Percentiles rank a stretch among this genome's conserved stretches.
phyloP scores from a whole-genome alignment of 176 grass and related monocot species.

The Phyllostachys edulis region DNA sequence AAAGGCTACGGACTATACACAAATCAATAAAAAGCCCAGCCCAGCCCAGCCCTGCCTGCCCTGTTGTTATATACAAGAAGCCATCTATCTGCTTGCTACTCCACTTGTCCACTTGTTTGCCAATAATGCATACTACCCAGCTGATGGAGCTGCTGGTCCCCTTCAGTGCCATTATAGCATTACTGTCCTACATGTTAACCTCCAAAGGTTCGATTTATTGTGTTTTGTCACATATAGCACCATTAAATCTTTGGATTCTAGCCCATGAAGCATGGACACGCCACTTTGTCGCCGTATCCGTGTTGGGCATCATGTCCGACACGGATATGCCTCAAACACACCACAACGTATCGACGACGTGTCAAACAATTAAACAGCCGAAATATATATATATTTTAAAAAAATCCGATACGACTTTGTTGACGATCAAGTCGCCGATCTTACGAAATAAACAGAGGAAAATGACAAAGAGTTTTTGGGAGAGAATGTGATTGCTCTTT shows the following conservation, averaged over 20 bases:
- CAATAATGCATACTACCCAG: neutral
- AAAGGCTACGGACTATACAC: neutral
- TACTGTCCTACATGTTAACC: neutral
- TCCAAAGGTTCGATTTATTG: neutral
- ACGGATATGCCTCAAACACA: too few species aligned
- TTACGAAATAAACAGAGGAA: too few species aligned
- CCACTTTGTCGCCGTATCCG: too few species aligned
- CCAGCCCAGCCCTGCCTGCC: neutral
- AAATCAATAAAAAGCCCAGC: neutral
- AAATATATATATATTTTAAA: too few species aligned
- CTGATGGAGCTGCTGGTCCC: neutral
- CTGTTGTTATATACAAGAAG: neutral
- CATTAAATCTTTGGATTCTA: neutral
- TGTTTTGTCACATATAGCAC: neutral
- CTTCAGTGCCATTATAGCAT: neutral
- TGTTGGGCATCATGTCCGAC: too few species aligned
- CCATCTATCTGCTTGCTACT: neutral
- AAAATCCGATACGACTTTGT: too few species aligned
- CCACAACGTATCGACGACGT: too few species aligned
- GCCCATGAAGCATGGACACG: too few species aligned
- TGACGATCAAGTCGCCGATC: too few species aligned
- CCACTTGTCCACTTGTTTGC: neutral
- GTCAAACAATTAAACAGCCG: too few species aligned
- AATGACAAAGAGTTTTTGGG: too few species aligned
- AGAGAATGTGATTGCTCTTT: too few species aligned